Percentiles rank a stretch among this genome's conserved stretches.
Conservation (phyloP, 345 rosid genomes). For the Salix purpurea region DNA sequence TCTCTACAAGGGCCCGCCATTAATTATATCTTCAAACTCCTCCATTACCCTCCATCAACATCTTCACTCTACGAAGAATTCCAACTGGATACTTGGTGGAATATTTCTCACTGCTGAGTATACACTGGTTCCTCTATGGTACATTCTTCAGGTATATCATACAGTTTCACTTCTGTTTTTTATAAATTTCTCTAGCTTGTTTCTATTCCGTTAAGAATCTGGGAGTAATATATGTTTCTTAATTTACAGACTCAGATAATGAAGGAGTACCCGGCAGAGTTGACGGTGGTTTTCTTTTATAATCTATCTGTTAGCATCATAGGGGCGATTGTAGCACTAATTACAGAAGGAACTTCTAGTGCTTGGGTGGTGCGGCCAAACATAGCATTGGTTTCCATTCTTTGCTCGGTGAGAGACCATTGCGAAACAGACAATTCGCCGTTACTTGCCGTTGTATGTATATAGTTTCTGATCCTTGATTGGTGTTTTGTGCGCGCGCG, state of each 20-base stretch:
- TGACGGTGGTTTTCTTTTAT: conserved; percentile 74
- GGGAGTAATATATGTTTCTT: background rate
- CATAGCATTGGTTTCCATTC: conserved; percentile 57
- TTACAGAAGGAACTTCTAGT: conserved; percentile 43
- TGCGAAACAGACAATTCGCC: background rate
- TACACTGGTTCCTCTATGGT: conserved; percentile 67
- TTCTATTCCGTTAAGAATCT: too few species aligned
- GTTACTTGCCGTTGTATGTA: too few species aligned
- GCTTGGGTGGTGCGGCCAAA: conserved; percentile 60
- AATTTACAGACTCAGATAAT: conserved; percentile 62
- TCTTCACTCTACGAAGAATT: conserved; percentile 36
- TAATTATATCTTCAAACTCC: conserved; percentile 34
- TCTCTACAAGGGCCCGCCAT: conserved; percentile 66
- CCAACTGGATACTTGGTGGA: conserved; percentile 74
- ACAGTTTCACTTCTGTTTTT: background rate
- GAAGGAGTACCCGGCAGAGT: conserved; percentile 83
- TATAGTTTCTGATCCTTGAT: too few species aligned
- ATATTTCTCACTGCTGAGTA: conserved; percentile 64
- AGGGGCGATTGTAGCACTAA: conserved; percentile 51
- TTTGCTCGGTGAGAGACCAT: conserved; percentile 65
- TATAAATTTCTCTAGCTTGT: too few species aligned
- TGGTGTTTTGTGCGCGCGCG: background rate
- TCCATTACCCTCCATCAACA: conserved; percentile 21
- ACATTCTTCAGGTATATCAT: conserved; percentile 70
- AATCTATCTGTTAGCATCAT: conserved; percentile 59